Percentiles rank a stretch among this genome's conserved stretches.
phyloP scores from a whole-genome alignment of 257 asterid species.

The Cordia subcordata region DNA sequence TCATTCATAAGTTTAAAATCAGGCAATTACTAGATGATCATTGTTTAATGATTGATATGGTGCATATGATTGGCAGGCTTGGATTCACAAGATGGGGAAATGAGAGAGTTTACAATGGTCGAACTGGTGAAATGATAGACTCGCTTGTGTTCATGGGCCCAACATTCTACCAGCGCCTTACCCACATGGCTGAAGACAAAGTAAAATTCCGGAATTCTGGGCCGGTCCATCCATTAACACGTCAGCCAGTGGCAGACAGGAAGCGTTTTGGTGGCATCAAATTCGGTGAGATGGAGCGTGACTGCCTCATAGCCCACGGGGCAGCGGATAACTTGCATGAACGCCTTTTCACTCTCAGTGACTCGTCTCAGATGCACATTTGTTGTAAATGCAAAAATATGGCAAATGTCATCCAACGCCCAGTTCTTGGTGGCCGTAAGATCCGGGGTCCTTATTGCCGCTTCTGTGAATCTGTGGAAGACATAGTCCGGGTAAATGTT shows the following conservation, averaged over 20 bases:
- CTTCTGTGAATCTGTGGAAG: constrained; percentile 68
- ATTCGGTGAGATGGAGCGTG: constrained; percentile 95
- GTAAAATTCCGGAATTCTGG: constrained; percentile 85
- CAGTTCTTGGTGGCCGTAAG: constrained; percentile 59
- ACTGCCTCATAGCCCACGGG: constrained; percentile 91
- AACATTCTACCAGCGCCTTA: constrained; percentile 86
- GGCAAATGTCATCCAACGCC: constrained; percentile 75
- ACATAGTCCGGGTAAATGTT: constrained; percentile 68
- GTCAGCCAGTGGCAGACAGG: constrained; percentile 94
- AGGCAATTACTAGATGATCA: background rate
- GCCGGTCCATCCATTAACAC: constrained; percentile 94
- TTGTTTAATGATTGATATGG: background rate
- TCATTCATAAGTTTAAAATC: background rate
- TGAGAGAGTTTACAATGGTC: constrained; percentile 78
- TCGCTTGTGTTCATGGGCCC: constrained; percentile 87
- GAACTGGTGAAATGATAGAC: constrained; percentile 63
- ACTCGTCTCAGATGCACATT: constrained; percentile 77
- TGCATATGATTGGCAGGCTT: constrained; percentile 37
- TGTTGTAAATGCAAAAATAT: constrained; percentile 69
- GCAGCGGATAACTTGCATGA: constrained; percentile 88
- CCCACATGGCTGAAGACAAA: constrained; percentile 96
- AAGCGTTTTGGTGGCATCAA: constrained; percentile 91
- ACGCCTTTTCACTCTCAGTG: constrained; percentile 88
- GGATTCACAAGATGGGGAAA: constrained; percentile 86
- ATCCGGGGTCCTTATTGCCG: constrained; percentile 84